Conservation (phyloP, 257 asterid genomes). For the Salvia hispanica region DNA sequence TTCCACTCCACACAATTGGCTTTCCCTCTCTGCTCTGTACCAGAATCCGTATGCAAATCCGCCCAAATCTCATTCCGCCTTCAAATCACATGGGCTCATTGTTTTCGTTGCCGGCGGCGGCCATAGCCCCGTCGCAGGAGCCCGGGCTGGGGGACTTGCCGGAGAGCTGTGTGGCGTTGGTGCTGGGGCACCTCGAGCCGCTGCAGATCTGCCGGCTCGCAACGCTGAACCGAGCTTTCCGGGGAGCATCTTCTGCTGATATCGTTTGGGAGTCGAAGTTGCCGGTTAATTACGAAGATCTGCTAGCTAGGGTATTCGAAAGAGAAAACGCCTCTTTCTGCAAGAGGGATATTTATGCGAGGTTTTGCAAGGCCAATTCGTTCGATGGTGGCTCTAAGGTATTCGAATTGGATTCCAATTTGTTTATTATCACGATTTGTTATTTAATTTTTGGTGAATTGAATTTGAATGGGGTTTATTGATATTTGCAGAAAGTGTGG, state of each 20-base stretch:
- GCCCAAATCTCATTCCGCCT: too few relatives aligned
- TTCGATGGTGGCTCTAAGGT: constrained; percentile 86
- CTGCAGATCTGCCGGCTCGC: constrained; percentile 77
- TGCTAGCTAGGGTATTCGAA: constrained; percentile 56
- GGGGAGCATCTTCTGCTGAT: constrained; percentile 83
- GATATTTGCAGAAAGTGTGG: constrained; percentile 75
- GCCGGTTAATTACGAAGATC: constrained; percentile 62
- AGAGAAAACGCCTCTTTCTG: constrained; percentile 31
- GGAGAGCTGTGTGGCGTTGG: constrained; percentile 77
- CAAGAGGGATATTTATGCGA: constrained; percentile 58
- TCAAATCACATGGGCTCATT: constrained; percentile 58
- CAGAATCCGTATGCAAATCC: too few relatives aligned
- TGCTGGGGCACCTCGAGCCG: constrained; percentile 72
- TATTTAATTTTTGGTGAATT: neutral
- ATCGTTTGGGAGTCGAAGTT: constrained; percentile 82
- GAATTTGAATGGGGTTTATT: neutral
- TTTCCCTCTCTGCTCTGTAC: too few relatives aligned
- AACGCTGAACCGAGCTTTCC: constrained; percentile 64
- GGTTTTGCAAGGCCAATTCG: constrained; percentile 56
- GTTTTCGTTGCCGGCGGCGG: constrained; percentile 38
- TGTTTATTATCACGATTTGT: neutral
- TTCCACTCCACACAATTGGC: too few relatives aligned
- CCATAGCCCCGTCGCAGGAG: constrained; percentile 27
- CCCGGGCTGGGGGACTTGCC: constrained; percentile 71
- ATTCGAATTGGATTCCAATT: neutral